These are phyloP conservation scores for Aureobasidium namibiae DNA, from an alignment of 2,329 filamentous ascomycete species.

Conservation along the genomic window DNA sequence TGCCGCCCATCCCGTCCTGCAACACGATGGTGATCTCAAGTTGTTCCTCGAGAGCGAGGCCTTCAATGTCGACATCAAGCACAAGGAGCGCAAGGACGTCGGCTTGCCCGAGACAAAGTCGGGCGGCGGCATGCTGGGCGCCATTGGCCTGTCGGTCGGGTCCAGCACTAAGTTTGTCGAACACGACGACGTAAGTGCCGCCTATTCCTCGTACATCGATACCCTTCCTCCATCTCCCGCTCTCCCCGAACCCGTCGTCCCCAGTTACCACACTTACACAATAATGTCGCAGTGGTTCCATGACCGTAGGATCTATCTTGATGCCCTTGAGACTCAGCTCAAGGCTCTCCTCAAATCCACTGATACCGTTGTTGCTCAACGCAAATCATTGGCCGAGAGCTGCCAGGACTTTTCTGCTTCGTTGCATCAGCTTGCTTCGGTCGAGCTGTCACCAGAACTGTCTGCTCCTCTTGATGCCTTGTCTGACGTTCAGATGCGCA, in stretches of 20 bases:
- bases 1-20: constrained; percentile 77
- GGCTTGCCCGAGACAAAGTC: constrained; percentile 66
- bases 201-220: constrained; percentile 2
- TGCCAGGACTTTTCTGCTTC: constrained; percentile 90
- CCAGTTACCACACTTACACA: constrained; percentile 15
- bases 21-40: constrained; percentile 90
- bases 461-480: constrained; percentile 85
- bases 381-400: constrained; percentile 87
- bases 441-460: constrained; percentile 82
- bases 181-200: constrained; percentile 73
- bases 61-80: constrained; percentile 94
- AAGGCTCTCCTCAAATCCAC: constrained; percentile 88
- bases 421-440: constrained; percentile 82
- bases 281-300: constrained; percentile 72
- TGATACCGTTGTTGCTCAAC: constrained; percentile 83
- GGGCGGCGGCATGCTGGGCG: constrained; percentile 54
- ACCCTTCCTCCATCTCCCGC: constrained; percentile 10
- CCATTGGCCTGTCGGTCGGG: constrained; percentile 70
- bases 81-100: constrained; percentile 84
- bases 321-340: constrained; percentile 85
- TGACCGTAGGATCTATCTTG: constrained; percentile 87
- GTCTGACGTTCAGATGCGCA: constrained; percentile 87
- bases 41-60: constrained; percentile 93
- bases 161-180: constrained; percentile 81
- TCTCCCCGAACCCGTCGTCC: background rate